phyloP scores from a whole-genome alignment of 2,329 filamentous ascomycete genomes.

The Fusarium oxysporum region DNA sequence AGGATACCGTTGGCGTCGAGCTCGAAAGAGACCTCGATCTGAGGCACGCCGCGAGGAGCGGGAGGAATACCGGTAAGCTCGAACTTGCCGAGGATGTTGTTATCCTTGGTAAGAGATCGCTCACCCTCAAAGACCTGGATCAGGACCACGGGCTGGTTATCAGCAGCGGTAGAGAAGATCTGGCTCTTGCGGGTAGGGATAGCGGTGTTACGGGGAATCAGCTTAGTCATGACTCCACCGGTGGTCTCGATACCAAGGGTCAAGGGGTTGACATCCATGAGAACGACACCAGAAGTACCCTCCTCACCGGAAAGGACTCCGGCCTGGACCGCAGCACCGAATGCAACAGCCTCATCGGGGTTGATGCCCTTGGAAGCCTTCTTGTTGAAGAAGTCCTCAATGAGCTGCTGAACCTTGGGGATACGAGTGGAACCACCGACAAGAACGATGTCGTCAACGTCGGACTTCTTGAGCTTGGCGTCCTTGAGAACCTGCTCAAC shows the following conservation, averaged over 20 bases:
- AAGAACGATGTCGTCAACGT: constrained; percentile 96
- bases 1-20: constrained; percentile 99
- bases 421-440: constrained; percentile 99
- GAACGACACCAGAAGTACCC: constrained; percentile 82
- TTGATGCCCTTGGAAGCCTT: constrained; percentile 99
- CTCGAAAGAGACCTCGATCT: constrained; percentile 98
- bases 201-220: constrained; percentile 93
- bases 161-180: constrained; percentile 96
- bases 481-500: constrained; percentile 99
- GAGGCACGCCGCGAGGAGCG: constrained; percentile 93
- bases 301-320: constrained; percentile 93
- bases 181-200: constrained; percentile 97
- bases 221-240: constrained; percentile 96
- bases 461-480: constrained; percentile 94
- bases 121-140: constrained; percentile 98
- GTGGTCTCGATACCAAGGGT: constrained; percentile 98
- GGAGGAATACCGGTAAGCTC: constrained; percentile 96
- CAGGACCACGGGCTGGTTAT: constrained; percentile 95
- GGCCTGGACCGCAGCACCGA: constrained; percentile 96
- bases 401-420: constrained; percentile 93
- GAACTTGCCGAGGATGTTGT: constrained; percentile 98
- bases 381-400: constrained; percentile 97
- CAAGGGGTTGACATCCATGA: constrained; percentile 97
- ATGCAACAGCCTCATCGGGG: constrained; percentile 98
- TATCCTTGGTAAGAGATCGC: constrained; percentile 93